Base-by-base conservation (phyloP, 2,329 filamentous ascomycete genomes). In the Escovopsis sp. region DNA sequence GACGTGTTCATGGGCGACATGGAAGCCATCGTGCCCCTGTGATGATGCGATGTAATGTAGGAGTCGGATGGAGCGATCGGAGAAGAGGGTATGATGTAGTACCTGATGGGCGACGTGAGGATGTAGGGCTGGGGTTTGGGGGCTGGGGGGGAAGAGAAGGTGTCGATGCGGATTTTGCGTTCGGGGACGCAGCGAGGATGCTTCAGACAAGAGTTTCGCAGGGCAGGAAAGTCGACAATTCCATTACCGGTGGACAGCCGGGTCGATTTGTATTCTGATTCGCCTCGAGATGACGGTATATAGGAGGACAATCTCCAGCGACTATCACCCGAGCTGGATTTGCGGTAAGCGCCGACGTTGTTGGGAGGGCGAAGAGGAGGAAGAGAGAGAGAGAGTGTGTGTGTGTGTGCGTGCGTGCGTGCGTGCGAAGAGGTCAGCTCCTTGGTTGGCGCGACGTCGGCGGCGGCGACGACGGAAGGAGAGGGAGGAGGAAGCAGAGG, bases 11-110 rank as follows among this genome's bases (percentile, higher is more conserved):
- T 57, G 41, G 67, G 67, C 39, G 67, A 68, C 53, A 62, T 62
- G 47, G 66, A 69, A 46, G 64, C 51, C 69, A 73, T 72, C 51
- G 50, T 58, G 50, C 45, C 39, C 35, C 45, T 51, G 48, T 53
- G 43, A 48, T 46, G 41, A 39, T 30, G 27, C 27, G 27, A 30
- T 50, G 57, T 50, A 39, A 55, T 50, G 44, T 39, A 34, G 37
- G 39, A 31, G 42, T 40, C 40, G 39, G 32, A 25, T 39, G 38
- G 45, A 41, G 51, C 48, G 54, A 48, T 48, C 44, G 48, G 48
- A 37, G 37, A 39, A 47, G 46, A 48, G 44, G 46, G 34, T 20
- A 20, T 20, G 27, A n/a, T 30, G 5, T 30, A 7, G 11, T 30
- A 48, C 42, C 47, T 41, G 42, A 39, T 46, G 49, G 48, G 45